Percentiles rank a stretch among this genome's conserved stretches.
phyloP scores from a whole-genome alignment of 2,329 filamentous ascomycete genomes.

The Plectosphaerella plurivora region DNA sequence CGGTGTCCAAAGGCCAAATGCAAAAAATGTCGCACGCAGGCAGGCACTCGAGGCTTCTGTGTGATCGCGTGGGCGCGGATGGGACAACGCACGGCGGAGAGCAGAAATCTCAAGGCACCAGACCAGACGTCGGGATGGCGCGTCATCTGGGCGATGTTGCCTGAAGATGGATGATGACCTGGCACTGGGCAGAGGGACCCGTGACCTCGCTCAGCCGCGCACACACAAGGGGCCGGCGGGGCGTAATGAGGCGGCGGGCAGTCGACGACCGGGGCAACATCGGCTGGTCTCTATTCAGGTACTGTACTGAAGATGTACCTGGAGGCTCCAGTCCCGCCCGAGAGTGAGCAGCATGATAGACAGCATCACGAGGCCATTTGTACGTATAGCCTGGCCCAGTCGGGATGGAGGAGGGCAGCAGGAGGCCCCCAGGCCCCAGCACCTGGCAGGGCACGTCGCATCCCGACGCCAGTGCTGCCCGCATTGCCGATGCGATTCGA shows the following conservation, averaged over 20 bases:
- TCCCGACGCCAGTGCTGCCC: constrained; percentile 13
- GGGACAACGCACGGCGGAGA: background rate
- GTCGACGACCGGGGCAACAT: background rate
- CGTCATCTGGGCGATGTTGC: background rate
- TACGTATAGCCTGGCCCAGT: constrained; percentile 10
- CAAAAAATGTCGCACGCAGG: constrained; percentile 2
- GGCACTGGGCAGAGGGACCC: background rate
- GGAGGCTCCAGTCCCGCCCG: too few relatives aligned
- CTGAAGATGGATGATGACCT: background rate
- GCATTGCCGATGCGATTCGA: constrained; percentile 11
- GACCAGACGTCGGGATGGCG: background rate
- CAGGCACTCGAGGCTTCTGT: background rate
- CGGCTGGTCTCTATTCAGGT: background rate
- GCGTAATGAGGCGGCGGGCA: background rate
- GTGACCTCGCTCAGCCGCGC: constrained; percentile 1
- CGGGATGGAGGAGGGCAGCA: constrained; percentile 2
- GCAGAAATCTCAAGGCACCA: background rate
- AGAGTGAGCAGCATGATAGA: constrained; percentile 9
- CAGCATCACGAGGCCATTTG: constrained; percentile 22
- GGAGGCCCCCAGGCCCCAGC: background rate
- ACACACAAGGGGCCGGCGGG: background rate
- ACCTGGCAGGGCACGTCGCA: constrained; percentile 12
- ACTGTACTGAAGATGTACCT: too few relatives aligned
- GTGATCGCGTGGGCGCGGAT: background rate
- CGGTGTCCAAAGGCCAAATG: too few relatives aligned